A percentile compares a stretch with the other conserved stretches of the same genome.
Evolutionary conservation across 1,284 basidiomycete genomes (phyloP).

Genomic region (Ceratobasidium theobromae): DNA sequence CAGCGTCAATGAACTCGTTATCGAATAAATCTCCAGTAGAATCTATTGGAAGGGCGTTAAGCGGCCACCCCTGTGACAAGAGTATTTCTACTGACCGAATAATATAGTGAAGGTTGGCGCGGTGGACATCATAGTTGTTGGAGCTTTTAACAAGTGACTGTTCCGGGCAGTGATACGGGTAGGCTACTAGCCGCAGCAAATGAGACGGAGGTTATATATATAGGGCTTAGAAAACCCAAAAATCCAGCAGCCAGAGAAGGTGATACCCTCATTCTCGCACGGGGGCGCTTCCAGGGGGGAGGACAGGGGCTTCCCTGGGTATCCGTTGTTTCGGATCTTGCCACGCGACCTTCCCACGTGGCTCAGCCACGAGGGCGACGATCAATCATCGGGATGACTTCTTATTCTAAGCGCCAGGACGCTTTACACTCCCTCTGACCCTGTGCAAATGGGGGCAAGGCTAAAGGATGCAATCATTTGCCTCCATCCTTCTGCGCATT

Average conservation of each 20-base stretch:
- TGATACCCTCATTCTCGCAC: neutral
- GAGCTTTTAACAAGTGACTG: too few species aligned
- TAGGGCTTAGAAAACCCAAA: constrained; percentile 1
- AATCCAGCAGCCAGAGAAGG: neutral
- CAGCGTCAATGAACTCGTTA: constrained; percentile 13
- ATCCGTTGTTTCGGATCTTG: neutral
- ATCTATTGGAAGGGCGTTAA: neutral
- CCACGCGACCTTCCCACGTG: constrained; percentile 26
- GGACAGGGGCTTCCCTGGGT: constrained; percentile 14
- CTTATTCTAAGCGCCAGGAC: neutral
- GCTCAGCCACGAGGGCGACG: constrained; percentile 29
- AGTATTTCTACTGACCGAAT: constrained; percentile 3
- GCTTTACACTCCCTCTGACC: neutral
- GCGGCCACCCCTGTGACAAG: neutral
- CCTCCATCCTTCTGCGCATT: neutral
- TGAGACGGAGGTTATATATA: neutral
- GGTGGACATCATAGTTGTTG: constrained; percentile 13
- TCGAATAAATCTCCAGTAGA: constrained; percentile 8
- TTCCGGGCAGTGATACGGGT: too few species aligned
- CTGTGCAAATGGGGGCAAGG: neutral
- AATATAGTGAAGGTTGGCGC: constrained; percentile 22
- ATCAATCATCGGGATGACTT: constrained; percentile 19
- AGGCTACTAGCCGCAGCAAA: neutral
- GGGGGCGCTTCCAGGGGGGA: neutral
- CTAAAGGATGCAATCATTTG: neutral